A percentile compares a stretch with the other conserved stretches of the same genome.
Conservation (phyloP, 768 basidiomycete species). For the Tricholoma flavovirens region DNA sequence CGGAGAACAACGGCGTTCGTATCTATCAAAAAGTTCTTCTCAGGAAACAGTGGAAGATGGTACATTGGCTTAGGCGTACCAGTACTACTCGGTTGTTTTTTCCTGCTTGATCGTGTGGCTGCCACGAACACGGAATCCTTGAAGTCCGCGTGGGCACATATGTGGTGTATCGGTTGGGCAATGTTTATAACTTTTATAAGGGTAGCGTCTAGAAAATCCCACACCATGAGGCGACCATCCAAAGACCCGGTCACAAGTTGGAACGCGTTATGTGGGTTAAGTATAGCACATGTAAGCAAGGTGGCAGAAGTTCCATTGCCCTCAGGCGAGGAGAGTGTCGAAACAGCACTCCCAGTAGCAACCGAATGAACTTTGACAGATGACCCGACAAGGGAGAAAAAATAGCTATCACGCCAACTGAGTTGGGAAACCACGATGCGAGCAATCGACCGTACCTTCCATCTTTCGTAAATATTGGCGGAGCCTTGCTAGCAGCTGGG, state of each 20-base stretch:
- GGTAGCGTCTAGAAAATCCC: slow-evolving; percentile 88
- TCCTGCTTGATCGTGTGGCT: slow-evolving; percentile 46
- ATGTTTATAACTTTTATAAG: slow-evolving; percentile 72
- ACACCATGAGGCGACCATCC: slow-evolving; percentile 81
- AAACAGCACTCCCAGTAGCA: slow-evolving; percentile 70
- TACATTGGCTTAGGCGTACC: slow-evolving; percentile 18
- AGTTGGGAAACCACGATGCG: not conserved
- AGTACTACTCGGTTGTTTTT: slow-evolving; percentile 25
- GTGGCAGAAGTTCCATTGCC: slow-evolving; percentile 30
- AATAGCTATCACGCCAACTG: slow-evolving; percentile 51
- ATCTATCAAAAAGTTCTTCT: slow-evolving; percentile 27
- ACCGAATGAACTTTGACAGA: slow-evolving; percentile 84
- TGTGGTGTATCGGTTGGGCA: slow-evolving; percentile 60
- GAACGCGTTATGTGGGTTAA: slow-evolving; percentile 83
- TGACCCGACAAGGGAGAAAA: slow-evolving; percentile 80
- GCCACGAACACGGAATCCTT: slow-evolving; percentile 70
- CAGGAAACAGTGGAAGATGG: not conserved
- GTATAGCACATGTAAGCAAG: slow-evolving; percentile 63
- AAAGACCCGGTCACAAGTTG: slow-evolving; percentile 84
- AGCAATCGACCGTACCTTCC: slow-evolving; percentile 52
- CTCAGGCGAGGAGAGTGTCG: slow-evolving; percentile 63
- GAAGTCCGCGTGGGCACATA: slow-evolving; percentile 67
- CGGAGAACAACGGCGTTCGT: slow-evolving; percentile 56
- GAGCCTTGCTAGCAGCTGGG: slow-evolving; percentile 52
- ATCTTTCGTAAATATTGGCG: slow-evolving; percentile 84